Base-by-base conservation (phyloP, 305 asterid genomes). In the Fraxinus baroniana region DNA sequence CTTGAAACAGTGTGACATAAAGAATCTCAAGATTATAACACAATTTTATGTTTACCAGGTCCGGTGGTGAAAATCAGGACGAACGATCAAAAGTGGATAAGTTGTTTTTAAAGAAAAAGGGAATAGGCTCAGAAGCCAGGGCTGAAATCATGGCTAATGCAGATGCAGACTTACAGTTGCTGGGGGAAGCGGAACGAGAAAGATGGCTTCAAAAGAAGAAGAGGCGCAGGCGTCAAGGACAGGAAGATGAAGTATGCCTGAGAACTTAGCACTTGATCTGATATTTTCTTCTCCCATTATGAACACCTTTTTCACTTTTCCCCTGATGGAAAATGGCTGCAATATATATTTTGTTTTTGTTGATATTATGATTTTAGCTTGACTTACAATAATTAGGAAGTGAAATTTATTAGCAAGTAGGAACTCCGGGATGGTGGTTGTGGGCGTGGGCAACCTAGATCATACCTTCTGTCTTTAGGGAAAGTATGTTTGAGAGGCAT, bases 51-150 rank as follows among this genome's bases (percentile, higher is more conserved):
- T 84, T 83, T 83, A 78, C 71, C 86, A 94, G 97, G 90, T 89
- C 94, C 57, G 80, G 74, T 60, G 88, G 60, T 66, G 92, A 86
- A 73, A 86, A 84, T 70, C 86, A 72, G 78, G 92, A 94, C 46
- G 97, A 90, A 71, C 83, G 30, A 86, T 95, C 92, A 80, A 93
- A 90, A 90, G 89, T 84, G 73, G 95, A 92, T 71, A 93, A 89
- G 79, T 88, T 95, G 85, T 89, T 91, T 15, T 75, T 96, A 85
- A 94, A 90, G 92, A 93, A 89, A 87, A 95, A 87, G 78, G 99
- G 98, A 78, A 82, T 96, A 81, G 99, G 99, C 76, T 95, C 99
- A 15, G 92, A 94, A 88, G 97, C 90, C 70, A 93, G 92, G 87
- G 97, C 97, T 79, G 95, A 92, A 84, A 95, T 89, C 79, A 79